A percentile compares a stretch with the other conserved stretches of the same genome.
phyloP scores from a whole-genome alignment of 495 filamentous ascomycete species.

The Stereocaulon alpinum region DNA sequence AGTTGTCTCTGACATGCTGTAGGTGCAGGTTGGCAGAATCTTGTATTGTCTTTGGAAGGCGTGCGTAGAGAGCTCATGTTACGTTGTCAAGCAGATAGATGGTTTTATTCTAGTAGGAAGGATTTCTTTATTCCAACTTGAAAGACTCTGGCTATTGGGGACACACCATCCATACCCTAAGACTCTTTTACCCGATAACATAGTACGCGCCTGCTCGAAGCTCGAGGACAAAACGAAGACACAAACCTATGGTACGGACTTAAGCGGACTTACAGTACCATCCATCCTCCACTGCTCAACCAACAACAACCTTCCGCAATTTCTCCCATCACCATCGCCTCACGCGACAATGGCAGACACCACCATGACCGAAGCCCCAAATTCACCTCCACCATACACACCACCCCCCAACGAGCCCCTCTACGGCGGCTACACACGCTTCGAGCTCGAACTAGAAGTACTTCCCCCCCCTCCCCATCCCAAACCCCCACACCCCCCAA shows the following conservation, averaged over 20 bases:
- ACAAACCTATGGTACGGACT: not conserved
- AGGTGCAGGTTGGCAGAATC: not conserved
- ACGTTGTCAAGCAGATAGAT: not conserved
- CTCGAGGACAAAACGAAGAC: too few relatives aligned
- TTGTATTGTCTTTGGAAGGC: not conserved
- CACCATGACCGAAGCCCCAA: slow-evolving; percentile 2
- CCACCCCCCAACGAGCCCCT: slow-evolving; percentile 19
- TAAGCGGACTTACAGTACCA: not conserved
- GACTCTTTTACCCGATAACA: not conserved
- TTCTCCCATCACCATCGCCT: not conserved
- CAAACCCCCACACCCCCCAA: too few relatives aligned
- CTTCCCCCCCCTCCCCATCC: slow-evolving; percentile 75
- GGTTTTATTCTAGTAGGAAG: not conserved
- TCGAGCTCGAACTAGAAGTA: slow-evolving; percentile 73
- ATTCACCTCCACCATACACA: slow-evolving; percentile 13
- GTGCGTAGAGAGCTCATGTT: not conserved
- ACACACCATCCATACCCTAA: not conserved
- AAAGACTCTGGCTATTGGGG: not conserved
- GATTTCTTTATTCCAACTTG: not conserved
- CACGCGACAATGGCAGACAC: not conserved
- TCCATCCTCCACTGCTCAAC: not conserved
- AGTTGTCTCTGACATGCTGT: slow-evolving; percentile 1
- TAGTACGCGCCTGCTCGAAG: too few relatives aligned
- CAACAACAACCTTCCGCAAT: not conserved
- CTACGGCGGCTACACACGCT: slow-evolving; percentile 57